Base-by-base conservation (phyloP, 441 rosid genomes). In the Theobroma grandiflorum region DNA sequence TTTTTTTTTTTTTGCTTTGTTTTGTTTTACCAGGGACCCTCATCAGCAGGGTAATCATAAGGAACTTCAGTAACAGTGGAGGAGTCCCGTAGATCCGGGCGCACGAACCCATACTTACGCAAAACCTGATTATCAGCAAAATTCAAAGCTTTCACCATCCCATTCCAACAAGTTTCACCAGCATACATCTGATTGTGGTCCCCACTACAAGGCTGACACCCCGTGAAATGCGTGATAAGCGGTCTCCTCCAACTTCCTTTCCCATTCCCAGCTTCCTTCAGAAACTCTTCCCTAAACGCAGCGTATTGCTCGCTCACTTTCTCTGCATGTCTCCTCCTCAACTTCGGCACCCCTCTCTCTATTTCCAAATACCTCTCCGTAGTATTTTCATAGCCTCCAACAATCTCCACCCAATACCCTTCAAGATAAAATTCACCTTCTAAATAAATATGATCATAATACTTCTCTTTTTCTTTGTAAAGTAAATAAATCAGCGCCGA, bases 191-290 rank as follows among this genome's bases (percentile, higher is more conserved):
- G 86, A 73, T 91, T 92, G 78, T 90, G 94, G 69, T 88, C 82
- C 61, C 99, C 99, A 69, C 91, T 93, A 50, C 99, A 94, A 4
- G 98, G 98, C 76, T 95, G 95, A 16, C 99, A 96, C 8, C 99
- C 99, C 35, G 99, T 90, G 83, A 96, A 96, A 79, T 95, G 99
- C 67, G 98, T 92, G 12, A 93, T 78, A 20, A 93, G 91, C 80
- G 99, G 96, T 72, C 98, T 81, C 86, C 93, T 83, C 91, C 85
- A 83, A 85, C 91, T 84, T 45, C 97, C 86, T 65, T 79, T 84
- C 52, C 93, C 94, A 57, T 85, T 85, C 0, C 88, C 91, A 6
- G 88, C 93, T 42, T 79, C 89, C 40, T 83, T 84, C 52, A 95
- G 67, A 59, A 87, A 84, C 83, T 85, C 78, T 83, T 91, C 97